A percentile compares a stretch with the other conserved stretches of the same genome.
These are phyloP conservation scores for Sarocladium brachiariae DNA, from an alignment of 2,329 filamentous ascomycete genomes.

Conservation along the genomic window DNA sequence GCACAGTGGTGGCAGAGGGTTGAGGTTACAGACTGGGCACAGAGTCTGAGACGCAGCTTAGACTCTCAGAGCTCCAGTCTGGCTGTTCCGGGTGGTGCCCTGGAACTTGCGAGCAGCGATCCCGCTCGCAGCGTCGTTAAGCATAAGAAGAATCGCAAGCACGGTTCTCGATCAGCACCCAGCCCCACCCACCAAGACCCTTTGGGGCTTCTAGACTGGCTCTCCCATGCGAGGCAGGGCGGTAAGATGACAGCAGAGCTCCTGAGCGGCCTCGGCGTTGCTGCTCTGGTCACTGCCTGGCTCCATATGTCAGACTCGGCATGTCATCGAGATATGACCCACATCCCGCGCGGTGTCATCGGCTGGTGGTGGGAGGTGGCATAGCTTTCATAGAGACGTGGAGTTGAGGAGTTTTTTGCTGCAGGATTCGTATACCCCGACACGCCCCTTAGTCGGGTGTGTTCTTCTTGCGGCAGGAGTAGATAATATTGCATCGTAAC, in stretches of 20 bases:
- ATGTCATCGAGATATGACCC: not conserved
- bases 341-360: conserved; percentile 3
- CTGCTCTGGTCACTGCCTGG: conserved; percentile 67
- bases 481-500: not conserved
- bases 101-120: not conserved
- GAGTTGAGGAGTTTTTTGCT: not conserved
- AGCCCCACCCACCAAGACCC: conserved; percentile 57
- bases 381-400: not conserved
- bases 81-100: not conserved
- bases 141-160: conserved; percentile 9
- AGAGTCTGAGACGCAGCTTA: conserved; percentile 28
- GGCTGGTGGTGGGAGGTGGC: conserved; percentile 5
- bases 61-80: conserved; percentile 20
- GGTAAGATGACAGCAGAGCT: conserved; percentile 67
- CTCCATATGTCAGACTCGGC: conserved; percentile 11
- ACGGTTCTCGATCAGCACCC: conserved; percentile 5
- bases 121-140: not conserved
- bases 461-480: not conserved
- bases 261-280: conserved; percentile 63
- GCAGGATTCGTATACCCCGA: not conserved
- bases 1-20: conserved; percentile 23
- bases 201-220: conserved; percentile 66
- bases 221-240: conserved; percentile 56
- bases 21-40: conserved; percentile 30
- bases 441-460: not conserved